phyloP scores from a whole-genome alignment of 345 rosid species.

The Melaleuca alternifolia region DNA sequence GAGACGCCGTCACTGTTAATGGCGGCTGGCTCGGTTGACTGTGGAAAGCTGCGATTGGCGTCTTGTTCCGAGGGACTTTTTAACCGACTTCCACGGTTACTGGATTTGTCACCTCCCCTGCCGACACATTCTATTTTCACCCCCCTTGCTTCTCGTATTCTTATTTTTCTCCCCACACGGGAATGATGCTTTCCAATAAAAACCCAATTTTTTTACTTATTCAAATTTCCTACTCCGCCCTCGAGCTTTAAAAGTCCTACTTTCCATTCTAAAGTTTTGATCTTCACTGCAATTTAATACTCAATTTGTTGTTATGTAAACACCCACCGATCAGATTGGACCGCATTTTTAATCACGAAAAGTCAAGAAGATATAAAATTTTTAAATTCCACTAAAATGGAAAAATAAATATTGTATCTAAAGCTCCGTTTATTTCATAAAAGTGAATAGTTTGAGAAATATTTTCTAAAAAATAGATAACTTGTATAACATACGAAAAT shows the following conservation, averaged over 20 bases:
- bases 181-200: not conserved
- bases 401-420: not conserved
- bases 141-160: not conserved
- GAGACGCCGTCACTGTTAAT: conserved; percentile 51
- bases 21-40: conserved; percentile 33
- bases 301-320: not conserved
- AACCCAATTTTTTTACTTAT: not conserved
- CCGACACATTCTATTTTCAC: not conserved
- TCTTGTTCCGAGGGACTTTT: not conserved
- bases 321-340: not conserved
- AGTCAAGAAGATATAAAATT: not conserved
- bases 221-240: not conserved
- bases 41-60: not conserved
- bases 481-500: too few species aligned
- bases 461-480: too few species aligned
- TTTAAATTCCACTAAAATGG: not conserved
- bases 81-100: not conserved
- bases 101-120: not conserved
- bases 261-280: not conserved
- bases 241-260: not conserved
- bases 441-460: too few species aligned
- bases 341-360: not conserved
- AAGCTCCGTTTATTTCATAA: too few species aligned
- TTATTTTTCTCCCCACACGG: not conserved
- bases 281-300: not conserved